Base-by-base conservation (phyloP, 768 basidiomycete genomes). In the Russula sp. region DNA sequence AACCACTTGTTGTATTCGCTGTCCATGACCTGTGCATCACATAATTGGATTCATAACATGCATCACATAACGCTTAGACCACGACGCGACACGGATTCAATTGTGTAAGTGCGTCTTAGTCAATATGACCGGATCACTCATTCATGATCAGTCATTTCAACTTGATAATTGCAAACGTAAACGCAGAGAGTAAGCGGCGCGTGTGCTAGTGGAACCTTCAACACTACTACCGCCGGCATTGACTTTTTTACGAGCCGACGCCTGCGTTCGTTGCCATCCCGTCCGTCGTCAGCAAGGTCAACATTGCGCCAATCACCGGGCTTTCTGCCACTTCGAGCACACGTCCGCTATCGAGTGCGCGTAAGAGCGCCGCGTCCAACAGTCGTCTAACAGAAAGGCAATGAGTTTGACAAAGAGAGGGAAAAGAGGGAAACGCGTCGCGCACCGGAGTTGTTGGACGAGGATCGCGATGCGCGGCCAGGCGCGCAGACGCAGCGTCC, bases 391-490 rank as follows among this genome's bases (percentile, higher is more conserved):
- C n/a, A n/a, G 25, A 25, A 29, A n/a, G 10, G 7, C 14, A n/a
- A 39, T 25, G 32, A 14, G n/a, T 20, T 7, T 25, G 41, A 6
- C 18, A 35, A 6, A 49, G 43, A 59, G 7, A n/a, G 9, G 25
- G n/a, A 7, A 32, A 47, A 50, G 32, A 7, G 25, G 34, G 41
- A 2, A 25, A 72, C 78, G 25, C 25, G 25, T 3, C 25, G 63
- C 70, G 63, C 70, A 89, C 90, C 90, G 79, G 11, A 94, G 74
- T 66, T 93, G 90, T 69, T 93, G 93, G 45, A 92, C 88, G 34
- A 97, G 79, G 11, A 93, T 84, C 2, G 93, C 93, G 52, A 96
- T 95, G 9, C 93, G 81, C n/a, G 94, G 89, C 83, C 87, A 90
- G 0, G 92, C 90, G 58, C 79, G 83, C 63, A 96, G 71, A 68